Base-by-base conservation (phyloP, 2,329 filamentous ascomycete species). In the Fusarium foetens region DNA sequence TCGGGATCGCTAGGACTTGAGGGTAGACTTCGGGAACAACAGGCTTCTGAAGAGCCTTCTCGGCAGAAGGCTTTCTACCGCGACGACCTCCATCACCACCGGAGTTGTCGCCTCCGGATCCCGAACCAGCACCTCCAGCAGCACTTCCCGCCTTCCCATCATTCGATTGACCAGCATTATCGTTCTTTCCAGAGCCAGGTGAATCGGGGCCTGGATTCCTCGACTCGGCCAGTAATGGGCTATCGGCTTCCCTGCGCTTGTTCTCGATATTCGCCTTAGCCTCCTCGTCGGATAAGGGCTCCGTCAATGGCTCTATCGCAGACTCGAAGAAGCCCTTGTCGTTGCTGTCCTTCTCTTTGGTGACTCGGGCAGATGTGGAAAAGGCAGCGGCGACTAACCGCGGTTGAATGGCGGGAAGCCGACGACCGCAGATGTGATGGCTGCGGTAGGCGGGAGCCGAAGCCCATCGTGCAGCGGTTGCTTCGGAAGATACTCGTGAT, bases 1-100 rank as follows among this genome's bases (percentile, higher is more conserved):
- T 98, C 12, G 96, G 96, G 62, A 99, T 97, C 5, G 95, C 95
- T 88, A 99, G 94, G 61, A 99, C 95, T 80, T 98, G 96, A 7
- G 96, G 96, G 80, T 99, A 99, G 46, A 98, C 91, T 69, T 99
- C 96, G 19, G 96, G 96, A 19, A 98, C 92, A 6, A 92, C 90
- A 4, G 94, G 93, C 83, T 98, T 98, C 76, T 94, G 90, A 42
- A 98, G 86, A 29, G 93, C 91, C 78, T 90, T 91, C 67, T 96
- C 93, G n/a, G 81, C 78, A 38, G 90, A 87, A 38, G 90, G 87
- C 79, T 93, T 95, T 74, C 90, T 88, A 60, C 94, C 91, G 78
- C 90, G 93, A 82, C 90, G 92, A 54, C 92, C 90, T 29, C 91
- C 88, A 75, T 91, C 90, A 42, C 88, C 79, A 11, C 80, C 86